Evolutionary conservation across 2,329 filamentous ascomycete genomes (phyloP), one percentile per base, ranked within the genome.

Genomic region (Epichloe hybrida): DNA sequence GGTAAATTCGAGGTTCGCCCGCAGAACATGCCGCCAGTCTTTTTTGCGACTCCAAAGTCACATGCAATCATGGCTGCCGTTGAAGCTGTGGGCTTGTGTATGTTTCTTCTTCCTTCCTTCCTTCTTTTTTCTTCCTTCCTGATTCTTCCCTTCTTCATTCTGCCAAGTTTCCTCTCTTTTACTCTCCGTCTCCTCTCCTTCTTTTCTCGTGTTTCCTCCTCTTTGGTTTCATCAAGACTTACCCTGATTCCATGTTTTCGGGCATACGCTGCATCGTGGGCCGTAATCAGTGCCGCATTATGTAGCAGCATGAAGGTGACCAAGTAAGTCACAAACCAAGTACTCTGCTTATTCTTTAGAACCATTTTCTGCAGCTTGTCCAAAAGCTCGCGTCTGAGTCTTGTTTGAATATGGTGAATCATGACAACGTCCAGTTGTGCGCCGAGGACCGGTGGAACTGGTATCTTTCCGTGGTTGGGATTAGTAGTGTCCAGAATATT

Each of bases 251-350:
- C 76, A 58, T 82, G 79, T 60, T 81, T 81, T 44, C 60, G 69
- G 23, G 80, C 78, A 61, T 82, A 83, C 37, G 71, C 68, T 2
- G 73, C 73, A 56, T 83, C 80, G 54, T 83, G 79, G 35, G 71
- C 71, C 48, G 77, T 81, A 46, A 82, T 75, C 43, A 83, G 70
- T n/a, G 79, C 72, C 48, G 78, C 73, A 56, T 82, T 83, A 63
- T 83, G 79, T 48, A 83, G 65, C 53, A 83, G 62, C 50, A 83
- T 78, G 56, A 81, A 82, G 1, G 71, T 77, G 27, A 80, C 75
- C 37, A 82, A 67, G 59, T 81, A 82, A 4, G 75, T 77, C 31
- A 77, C 77, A 50, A 81, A 66, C 77, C 79, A 83, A 15, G 73
- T 78, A 52, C 69, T 69, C 48, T 75, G 72, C 61, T 79, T 79